phyloP scores from a whole-genome alignment of 148 eudicot species.

The Fallopia convolvulus region DNA sequence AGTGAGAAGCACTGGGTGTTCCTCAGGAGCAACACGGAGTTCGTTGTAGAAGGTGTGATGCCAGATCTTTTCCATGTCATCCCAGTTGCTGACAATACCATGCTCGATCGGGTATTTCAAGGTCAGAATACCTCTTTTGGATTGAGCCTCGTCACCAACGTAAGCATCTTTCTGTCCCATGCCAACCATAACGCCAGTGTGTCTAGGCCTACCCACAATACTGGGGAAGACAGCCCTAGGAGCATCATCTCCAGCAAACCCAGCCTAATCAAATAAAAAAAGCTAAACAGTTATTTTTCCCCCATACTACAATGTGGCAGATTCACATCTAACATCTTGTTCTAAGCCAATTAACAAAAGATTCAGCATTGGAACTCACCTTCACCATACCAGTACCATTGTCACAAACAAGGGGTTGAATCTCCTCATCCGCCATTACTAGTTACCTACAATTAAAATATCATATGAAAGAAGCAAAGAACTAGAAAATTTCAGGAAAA shows the following conservation, averaged over 20 bases:
- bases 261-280: constrained; percentile 31
- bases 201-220: constrained; percentile 73
- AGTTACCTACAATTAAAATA: constrained; percentile 4
- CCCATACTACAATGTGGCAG: neutral
- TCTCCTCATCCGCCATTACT: constrained; percentile 41
- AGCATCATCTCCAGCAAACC: constrained; percentile 87
- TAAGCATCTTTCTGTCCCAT: constrained; percentile 86
- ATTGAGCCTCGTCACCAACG: constrained; percentile 81
- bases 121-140: constrained; percentile 69
- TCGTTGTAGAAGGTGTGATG: constrained; percentile 83
- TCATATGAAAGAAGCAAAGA: neutral
- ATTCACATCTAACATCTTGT: neutral
- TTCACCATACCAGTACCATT: constrained; percentile 48
- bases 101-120: constrained; percentile 75
- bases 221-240: constrained; percentile 84
- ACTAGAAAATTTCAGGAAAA: neutral
- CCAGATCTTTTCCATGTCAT: constrained; percentile 86
- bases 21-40: constrained; percentile 82
- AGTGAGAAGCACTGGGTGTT: constrained; percentile 69
- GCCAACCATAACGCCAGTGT: constrained; percentile 85
- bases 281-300: neutral
- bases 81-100: constrained; percentile 82
- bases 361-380: constrained; percentile 16
- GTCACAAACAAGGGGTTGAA: constrained; percentile 46
- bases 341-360: neutral